A percentile compares a stretch with the other conserved stretches of the same genome.
Conservation (phyloP, 768 basidiomycete genomes). For the Melanogaster broomeanus region DNA sequence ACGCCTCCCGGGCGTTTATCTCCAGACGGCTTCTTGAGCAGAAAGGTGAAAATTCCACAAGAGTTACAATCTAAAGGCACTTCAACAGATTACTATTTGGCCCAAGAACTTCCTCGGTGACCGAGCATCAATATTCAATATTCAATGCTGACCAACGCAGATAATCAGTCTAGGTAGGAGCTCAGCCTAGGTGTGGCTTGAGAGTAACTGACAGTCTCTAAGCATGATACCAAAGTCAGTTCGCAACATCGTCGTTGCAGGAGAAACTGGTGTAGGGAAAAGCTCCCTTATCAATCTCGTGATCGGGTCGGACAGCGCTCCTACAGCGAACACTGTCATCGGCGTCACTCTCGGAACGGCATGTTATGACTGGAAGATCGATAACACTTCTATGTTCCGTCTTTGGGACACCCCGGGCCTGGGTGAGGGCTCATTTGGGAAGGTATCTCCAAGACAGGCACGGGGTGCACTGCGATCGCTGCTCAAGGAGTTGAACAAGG, state of each 20-base stretch:
- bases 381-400: slow-evolving; percentile 10
- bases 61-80: too few species aligned
- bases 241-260: slow-evolving; percentile 25
- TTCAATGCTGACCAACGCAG: too few species aligned
- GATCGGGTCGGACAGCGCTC: slow-evolving; percentile 20
- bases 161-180: too few species aligned
- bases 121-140: too few species aligned
- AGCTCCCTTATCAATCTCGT: slow-evolving; percentile 31
- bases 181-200: too few species aligned
- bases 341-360: slow-evolving; percentile 17
- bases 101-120: too few species aligned
- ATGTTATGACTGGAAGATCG: slow-evolving; percentile 13
- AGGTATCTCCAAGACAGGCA: slow-evolving; percentile 14
- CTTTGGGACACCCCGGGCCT: slow-evolving; percentile 35
- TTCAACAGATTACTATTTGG: too few species aligned
- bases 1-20: too few species aligned
- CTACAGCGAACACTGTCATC: slow-evolving; percentile 13
- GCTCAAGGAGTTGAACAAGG: slow-evolving; percentile 22
- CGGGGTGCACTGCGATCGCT: slow-evolving; percentile 20
- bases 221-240: slow-evolving; percentile 19
- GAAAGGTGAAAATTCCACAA: too few species aligned
- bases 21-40: too few species aligned
- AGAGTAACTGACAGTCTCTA: too few species aligned
- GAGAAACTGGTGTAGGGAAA: slow-evolving; percentile 30
- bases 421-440: slow-evolving; percentile 22